Percentiles rank a stretch among this genome's conserved stretches.
Conservation (phyloP, 345 rosid genomes). For the Hibiscus syriacus region DNA sequence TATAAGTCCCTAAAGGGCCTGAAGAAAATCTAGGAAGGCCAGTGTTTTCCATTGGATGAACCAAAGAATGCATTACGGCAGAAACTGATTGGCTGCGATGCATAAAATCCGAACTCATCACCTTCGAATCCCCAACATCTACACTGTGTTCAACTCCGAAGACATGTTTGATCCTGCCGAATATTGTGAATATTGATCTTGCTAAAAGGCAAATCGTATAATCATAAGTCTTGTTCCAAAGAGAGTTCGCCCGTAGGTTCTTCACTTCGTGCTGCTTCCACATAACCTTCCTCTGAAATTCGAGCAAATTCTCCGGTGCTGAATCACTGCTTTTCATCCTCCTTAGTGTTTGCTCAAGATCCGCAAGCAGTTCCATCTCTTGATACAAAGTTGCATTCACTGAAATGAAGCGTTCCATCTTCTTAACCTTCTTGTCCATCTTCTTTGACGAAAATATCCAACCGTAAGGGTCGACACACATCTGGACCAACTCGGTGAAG, state of each 20-base stretch:
- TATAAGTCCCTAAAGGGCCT: constrained; percentile 56
- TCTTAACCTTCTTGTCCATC: constrained; percentile 79
- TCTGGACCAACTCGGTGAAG: constrained; percentile 47
- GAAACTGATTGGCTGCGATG: constrained; percentile 68
- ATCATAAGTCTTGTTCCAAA: constrained; percentile 85
- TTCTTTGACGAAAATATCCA: constrained; percentile 73
- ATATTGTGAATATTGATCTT: constrained; percentile 75
- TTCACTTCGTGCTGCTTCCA: constrained; percentile 90
- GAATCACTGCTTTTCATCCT: constrained; percentile 57
- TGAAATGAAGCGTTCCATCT: constrained; percentile 74
- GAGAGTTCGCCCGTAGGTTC: constrained; percentile 59
- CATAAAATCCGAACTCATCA: constrained; percentile 41
- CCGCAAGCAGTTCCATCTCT: constrained; percentile 83
- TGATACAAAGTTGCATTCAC: constrained; percentile 70
- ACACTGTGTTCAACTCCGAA: constrained; percentile 48
- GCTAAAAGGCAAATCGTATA: constrained; percentile 61
- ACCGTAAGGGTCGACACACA: constrained; percentile 53
- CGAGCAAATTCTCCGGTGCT: constrained; percentile 49
- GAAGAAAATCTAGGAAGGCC: constrained; percentile 65
- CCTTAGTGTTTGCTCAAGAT: constrained; percentile 67
- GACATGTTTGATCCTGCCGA: constrained; percentile 50
- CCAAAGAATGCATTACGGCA: constrained; percentile 42
- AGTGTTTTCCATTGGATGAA: constrained; percentile 42
- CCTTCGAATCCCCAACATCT: constrained; percentile 37
- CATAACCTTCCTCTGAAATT: constrained; percentile 61